Conservation (phyloP, 2,329 filamentous ascomycete species). For the Ophiostoma perfectum region DNA sequence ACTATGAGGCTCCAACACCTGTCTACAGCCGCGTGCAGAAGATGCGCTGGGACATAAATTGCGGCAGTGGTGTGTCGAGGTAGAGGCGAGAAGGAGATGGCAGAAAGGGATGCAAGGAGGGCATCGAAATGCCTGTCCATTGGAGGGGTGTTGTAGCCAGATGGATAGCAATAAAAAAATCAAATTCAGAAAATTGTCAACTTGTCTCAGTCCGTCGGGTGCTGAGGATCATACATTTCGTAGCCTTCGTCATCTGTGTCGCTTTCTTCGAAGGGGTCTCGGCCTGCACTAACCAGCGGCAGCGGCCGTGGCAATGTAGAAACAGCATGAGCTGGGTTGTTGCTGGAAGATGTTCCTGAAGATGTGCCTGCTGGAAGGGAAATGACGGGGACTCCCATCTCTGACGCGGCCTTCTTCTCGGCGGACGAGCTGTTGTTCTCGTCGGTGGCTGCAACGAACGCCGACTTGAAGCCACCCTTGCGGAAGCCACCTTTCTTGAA, state of each 20-base stretch:
- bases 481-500: slow-evolving; percentile 63
- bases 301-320: not conserved
- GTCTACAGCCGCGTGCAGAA: too few relatives aligned
- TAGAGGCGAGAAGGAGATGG: not conserved
- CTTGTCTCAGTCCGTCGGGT: slow-evolving; percentile 52
- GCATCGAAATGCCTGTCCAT: not conserved
- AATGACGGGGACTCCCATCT: not conserved
- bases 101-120: not conserved
- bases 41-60: too few relatives aligned
- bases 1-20: too few relatives aligned
- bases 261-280: slow-evolving; percentile 40
- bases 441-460: slow-evolving; percentile 53
- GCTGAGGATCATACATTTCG: slow-evolving; percentile 58
- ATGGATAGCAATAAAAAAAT: not conserved
- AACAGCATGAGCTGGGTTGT: not conserved
- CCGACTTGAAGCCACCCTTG: slow-evolving; percentile 77
- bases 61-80: too few relatives aligned
- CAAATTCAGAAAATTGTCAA: not conserved
- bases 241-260: slow-evolving; percentile 68
- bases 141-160: not conserved
- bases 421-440: slow-evolving; percentile 26
- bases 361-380: not conserved
- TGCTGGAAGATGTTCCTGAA: not conserved
- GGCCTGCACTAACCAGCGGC: not conserved
- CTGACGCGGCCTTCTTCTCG: not conserved